These are phyloP conservation scores for Viridothelium virens DNA, from an alignment of 495 filamentous ascomycete species.

Conservation along the genomic window DNA sequence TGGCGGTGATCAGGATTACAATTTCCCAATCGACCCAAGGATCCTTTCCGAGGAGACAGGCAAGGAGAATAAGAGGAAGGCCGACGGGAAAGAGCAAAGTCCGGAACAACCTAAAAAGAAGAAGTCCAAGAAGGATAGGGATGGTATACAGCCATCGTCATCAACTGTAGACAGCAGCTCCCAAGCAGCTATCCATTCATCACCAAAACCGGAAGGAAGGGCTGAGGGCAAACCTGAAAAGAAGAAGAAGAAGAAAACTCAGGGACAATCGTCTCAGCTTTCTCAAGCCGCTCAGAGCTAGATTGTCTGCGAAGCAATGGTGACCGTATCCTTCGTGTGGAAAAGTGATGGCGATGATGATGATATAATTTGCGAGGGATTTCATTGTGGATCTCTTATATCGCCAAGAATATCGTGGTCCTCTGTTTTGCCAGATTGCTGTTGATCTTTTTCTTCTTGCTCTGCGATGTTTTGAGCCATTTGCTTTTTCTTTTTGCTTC, in stretches of 20 bases:
- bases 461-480: not conserved
- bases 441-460: not conserved
- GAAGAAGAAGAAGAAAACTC: constrained; percentile 21
- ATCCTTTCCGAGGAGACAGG: not conserved
- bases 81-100: constrained; percentile 11
- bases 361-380: too few species aligned
- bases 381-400: too few species aligned
- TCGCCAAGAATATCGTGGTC: too few species aligned
- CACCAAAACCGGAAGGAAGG: not conserved
- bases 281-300: not conserved
- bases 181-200: not conserved
- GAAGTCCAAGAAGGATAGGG: constrained; percentile 21
- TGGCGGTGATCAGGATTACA: not conserved
- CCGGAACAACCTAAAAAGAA: constrained; percentile 18
- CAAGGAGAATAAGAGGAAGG: constrained; percentile 23
- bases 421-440: not conserved
- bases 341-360: not conserved
- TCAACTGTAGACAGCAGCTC: constrained; percentile 5
- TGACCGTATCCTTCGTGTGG: not conserved
- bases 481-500: not conserved
- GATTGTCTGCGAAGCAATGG: not conserved
- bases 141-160: constrained; percentile 4
- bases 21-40: not conserved
- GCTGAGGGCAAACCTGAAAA: constrained; percentile 16
- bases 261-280: constrained; percentile 1